Base-by-base conservation (phyloP, 2,329 filamentous ascomycete species). In the Oidium heveae region DNA sequence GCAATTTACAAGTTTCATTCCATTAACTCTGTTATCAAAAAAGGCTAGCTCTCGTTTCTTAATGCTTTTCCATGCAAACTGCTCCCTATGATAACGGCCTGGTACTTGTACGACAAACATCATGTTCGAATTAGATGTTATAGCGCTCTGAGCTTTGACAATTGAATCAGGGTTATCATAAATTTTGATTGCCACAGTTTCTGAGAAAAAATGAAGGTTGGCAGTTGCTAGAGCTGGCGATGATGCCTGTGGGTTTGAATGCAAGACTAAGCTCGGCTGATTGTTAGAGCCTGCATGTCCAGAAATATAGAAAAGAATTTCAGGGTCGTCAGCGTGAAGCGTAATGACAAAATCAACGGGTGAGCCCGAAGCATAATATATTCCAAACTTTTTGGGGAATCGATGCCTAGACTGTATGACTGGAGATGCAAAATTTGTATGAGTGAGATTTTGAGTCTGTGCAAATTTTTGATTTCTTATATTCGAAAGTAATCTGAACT, bases 41-140 rank as follows among this genome's bases (percentile, higher is more conserved):
- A 13, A 46, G 12, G 22, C 37, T 1, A 62, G 56, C 43, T 61
- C 59, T 0, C 33, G n/a, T 1, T 58, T 58, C 7, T 50, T 50
- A 44, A 55, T 59, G 1, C 20, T 34, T 24, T 59, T 59, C 60
- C 60, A 62, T 8, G 58, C 55, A 37, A 62, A 62, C 7, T 22
- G 22, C 32, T 28, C 20, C 32, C 44, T 53, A 6, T n/a, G 22
- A 28, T 24, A 32, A 18, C n/a, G 54, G 16, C 37, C 39, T 20
- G 39, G 22, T 13, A 55, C 4, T 24, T 22, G 51, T 12, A 37
- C 55, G 13, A 49, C 33, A 44, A 54, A 53, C 4, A 54, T 28
- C 4, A 36, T 32, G 28, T 39, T 34, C 4, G 33, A 43, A 20
- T 53, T 28, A 34, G 57, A 57, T 22, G 54, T 32, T 28, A 43